A percentile compares a stretch with the other conserved stretches of the same genome.
Conservation (phyloP, 2,329 filamentous ascomycete genomes). For the Penicillium sp. region DNA sequence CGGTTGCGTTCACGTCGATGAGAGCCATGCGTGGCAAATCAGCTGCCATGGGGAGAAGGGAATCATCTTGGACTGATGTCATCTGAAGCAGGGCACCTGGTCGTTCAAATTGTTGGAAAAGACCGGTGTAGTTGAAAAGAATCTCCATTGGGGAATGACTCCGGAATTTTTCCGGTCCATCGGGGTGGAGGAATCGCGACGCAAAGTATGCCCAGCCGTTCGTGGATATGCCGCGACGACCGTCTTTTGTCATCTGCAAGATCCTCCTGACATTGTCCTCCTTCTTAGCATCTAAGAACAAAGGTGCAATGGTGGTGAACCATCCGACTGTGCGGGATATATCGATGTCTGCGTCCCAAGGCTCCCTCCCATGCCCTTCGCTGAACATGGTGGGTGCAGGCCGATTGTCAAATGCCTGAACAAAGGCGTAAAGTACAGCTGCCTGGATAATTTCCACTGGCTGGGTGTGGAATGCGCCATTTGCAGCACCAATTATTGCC, state of each 20-base stretch:
- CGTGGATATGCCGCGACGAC: slow-evolving; percentile 45
- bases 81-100: too few relatives aligned
- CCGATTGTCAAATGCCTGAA: slow-evolving; percentile 55
- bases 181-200: slow-evolving; percentile 25
- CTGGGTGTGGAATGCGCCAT: slow-evolving; percentile 11
- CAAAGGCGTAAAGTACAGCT: slow-evolving; percentile 56
- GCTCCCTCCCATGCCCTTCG: slow-evolving; percentile 39
- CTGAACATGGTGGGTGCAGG: slow-evolving; percentile 50
- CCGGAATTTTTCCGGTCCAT: neutral
- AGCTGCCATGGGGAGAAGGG: too few relatives aligned
- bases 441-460: slow-evolving; percentile 38
- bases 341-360: slow-evolving; percentile 49
- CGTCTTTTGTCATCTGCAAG: slow-evolving; percentile 7
- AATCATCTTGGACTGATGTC: too few relatives aligned
- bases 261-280: too few relatives aligned
- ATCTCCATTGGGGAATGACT: slow-evolving; percentile 51
- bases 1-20: too few relatives aligned
- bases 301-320: slow-evolving; percentile 58
- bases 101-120: slow-evolving; percentile 49
- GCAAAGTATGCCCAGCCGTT: slow-evolving; percentile 54
- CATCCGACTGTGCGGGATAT: slow-evolving; percentile 59
- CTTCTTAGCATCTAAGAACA: neutral
- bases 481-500: slow-evolving; percentile 10
- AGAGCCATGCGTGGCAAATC: too few relatives aligned
- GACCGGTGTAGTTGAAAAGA: slow-evolving; percentile 57